Base-by-base conservation (phyloP, 768 basidiomycete genomes). In the Agrocybe praecox region DNA sequence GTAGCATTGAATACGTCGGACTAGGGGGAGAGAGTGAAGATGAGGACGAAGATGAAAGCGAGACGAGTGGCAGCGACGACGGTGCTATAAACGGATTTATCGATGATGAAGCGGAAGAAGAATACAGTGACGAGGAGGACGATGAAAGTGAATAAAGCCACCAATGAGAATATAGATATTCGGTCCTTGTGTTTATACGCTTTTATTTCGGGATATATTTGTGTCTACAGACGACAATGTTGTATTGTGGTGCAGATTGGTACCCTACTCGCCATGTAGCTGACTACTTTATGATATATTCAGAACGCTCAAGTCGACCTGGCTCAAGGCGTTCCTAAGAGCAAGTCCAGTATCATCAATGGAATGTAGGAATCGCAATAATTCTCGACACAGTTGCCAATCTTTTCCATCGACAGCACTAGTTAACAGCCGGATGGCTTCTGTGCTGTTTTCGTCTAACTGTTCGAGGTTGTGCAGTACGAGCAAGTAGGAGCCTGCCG, bases 401-500 rank as follows among this genome's bases (percentile, higher is more conserved):
- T 97, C 94, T 58, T 89, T 84, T 4, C 81, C 85, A 7, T 83
- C 82, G 18, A 93, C 79, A 8, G 95, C 95, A 55, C 81, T 82
- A 47, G 82, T 83, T 49, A 99, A 75, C 21, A 99, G 77, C 34
- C 92, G 83, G 22, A 94, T 82, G 2, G 90, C 94, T 64, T 98
- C 93, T 33, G 80, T 81, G 65, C 86, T 85, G 64, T 84, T 74
- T 67, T 90, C 89, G 61, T 94, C 90, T 49, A 94, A 76, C 58
- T 94, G 92, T 67, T 98, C 96, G 51, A 98, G 81, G 63, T 91
- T 95, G 67, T 98, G 96, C 50, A 99, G 75, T 2, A 98, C 94
- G 24, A 99, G 80, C 10, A 99, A 81, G 72, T 98, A 98, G 7
- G 93, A 95, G 19, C 89, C 87, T 0, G 96, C 96, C 2, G 94